Evolutionary conservation across 805 yeast species (phyloP), one percentile per base, ranked within the genome.

Genomic region (Aciculoconidium aculeatum): DNA sequence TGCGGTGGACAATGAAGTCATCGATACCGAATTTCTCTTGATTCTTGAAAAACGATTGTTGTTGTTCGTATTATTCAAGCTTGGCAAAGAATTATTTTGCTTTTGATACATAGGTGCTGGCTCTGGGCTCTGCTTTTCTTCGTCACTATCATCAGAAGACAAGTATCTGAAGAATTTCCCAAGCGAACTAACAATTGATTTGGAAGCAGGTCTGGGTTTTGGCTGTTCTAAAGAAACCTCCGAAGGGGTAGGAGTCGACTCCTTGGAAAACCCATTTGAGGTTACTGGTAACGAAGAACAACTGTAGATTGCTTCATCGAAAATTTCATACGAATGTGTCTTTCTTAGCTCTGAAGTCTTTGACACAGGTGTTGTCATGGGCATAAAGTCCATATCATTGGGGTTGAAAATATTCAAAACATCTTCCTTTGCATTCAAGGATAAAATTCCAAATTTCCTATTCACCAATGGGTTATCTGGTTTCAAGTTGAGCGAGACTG

Each of bases 251-350:
- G 30, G 30, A 4, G 34, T 26, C 7, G 34, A 10, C 14, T 11
- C 12, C 7, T 16, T 26, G 15, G 31, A 28, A 9, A 27, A 28
- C 19, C 18, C 19, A 13, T 14, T 22, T 7, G 26, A 24, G 1
- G 32, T 34, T 12, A 36, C 36, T 10, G 55, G 47, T 23, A 48
- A 32, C 10, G 52, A 34, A 6, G 53, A 39, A 26, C 55, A 49
- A 1, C 50, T 61, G 48, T 77, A 77, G 17, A 75, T 65, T 1
- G 81, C 77, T 42, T 78, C 85, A 49, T 78, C 85, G 28, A 77
- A 65, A 3, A 78, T 65, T 39, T 78, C 85, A 48, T 65, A 78
- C 0, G 82, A 70, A 47, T 74, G 78, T 1, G 73, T 65, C 39
- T 72, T 70, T 21, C 70, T 51, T 21, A 63, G 49, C 33, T 61